These are phyloP conservation scores for Aspergillus leporis DNA, from an alignment of 495 filamentous ascomycete genomes.

Conservation along the genomic window DNA sequence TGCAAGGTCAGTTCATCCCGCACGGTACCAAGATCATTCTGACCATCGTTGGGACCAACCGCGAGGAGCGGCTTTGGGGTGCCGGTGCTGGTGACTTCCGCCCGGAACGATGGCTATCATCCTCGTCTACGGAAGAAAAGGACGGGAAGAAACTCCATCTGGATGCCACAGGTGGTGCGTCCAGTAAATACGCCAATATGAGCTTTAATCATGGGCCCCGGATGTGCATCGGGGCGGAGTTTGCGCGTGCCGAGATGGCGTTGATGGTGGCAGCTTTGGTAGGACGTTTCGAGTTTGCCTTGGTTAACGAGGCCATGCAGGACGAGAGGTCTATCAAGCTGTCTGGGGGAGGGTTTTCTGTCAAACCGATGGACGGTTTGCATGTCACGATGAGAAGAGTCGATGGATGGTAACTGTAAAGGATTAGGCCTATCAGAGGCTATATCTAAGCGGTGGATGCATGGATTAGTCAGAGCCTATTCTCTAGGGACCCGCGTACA, in stretches of 20 bases:
- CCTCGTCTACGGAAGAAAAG: not conserved
- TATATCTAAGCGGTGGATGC: too few species aligned
- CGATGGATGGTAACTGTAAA: conserved; percentile 1
- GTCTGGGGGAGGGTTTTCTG: not conserved
- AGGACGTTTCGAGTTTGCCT: not conserved
- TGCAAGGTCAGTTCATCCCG: not conserved
- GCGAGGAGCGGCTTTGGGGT: not conserved
- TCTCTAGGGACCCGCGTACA: too few species aligned
- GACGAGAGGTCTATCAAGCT: not conserved
- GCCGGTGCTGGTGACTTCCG: not conserved
- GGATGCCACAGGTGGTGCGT: not conserved
- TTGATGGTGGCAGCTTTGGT: not conserved
- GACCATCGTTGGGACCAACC: not conserved
- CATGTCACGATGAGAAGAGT: not conserved
- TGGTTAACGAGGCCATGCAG: not conserved
- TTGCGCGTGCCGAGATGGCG: not conserved
- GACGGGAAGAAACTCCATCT: not conserved
- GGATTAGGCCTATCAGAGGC: too few species aligned
- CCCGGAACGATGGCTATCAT: not conserved
- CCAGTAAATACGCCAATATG: not conserved
- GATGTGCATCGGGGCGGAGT: not conserved
- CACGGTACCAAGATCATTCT: not conserved
- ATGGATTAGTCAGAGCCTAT: too few species aligned
- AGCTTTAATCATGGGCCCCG: not conserved
- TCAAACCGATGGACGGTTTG: not conserved